Evolutionary conservation across 139 green algal genomes (phyloP).

Genomic region (Tetradesmus lagerheimii): DNA sequence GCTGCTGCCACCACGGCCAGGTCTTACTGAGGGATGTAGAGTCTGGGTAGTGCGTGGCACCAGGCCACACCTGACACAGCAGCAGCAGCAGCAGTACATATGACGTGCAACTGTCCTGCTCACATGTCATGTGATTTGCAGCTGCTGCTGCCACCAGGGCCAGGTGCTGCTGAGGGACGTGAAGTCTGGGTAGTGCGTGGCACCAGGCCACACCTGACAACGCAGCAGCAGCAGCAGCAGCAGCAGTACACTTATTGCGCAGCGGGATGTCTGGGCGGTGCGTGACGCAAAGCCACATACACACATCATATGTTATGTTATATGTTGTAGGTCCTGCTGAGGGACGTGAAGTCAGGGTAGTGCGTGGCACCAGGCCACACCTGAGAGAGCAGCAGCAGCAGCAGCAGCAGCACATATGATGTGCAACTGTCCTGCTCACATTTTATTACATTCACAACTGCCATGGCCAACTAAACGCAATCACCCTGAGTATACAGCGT

Average conservation of each 20-base stretch:
- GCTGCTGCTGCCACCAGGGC: too few species aligned
- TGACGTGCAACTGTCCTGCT: too few species aligned
- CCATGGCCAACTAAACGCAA: too few species aligned
- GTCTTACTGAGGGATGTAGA: conserved; percentile 57
- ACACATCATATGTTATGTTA: too few species aligned
- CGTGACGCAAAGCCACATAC: too few species aligned
- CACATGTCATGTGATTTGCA: not conserved
- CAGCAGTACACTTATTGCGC: too few species aligned
- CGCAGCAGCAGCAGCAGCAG: not conserved
- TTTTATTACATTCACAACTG: too few species aligned
- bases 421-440: not conserved
- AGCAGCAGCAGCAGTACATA: too few species aligned
- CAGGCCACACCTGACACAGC: conserved; percentile 77
- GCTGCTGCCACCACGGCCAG: conserved; percentile 54
- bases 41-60: conserved; percentile 77
- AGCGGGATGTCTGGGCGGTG: too few species aligned
- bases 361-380: conserved; percentile 80
- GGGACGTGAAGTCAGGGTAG: not conserved
- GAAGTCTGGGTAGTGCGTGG: conserved; percentile 51
- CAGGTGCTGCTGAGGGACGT: not conserved
- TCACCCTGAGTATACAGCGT: too few species aligned
- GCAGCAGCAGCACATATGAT: not conserved
- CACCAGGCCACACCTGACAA: conserved; percentile 80
- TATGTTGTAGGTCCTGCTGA: not conserved
- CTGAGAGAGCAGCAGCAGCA: conserved; percentile 45